Conservation (phyloP, 495 filamentous ascomycete genomes). For the Podospora pseudocomata region DNA sequence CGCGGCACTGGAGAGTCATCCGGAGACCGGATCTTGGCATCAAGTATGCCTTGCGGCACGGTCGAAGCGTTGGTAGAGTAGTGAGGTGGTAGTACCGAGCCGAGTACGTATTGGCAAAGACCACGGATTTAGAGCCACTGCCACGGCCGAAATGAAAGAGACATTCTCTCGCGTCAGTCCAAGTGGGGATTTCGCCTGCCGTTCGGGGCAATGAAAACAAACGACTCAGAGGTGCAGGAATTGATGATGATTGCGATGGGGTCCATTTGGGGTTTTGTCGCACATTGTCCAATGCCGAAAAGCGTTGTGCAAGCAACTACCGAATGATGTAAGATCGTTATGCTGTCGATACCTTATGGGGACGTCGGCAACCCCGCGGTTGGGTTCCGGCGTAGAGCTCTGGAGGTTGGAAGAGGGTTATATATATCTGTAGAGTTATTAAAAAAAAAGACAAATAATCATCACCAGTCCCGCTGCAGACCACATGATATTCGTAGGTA, state of each 20-base stretch:
- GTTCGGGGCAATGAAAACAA: neutral
- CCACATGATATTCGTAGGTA: too few species aligned
- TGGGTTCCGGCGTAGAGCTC: neutral
- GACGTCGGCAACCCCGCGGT: conserved; percentile 1
- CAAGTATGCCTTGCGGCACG: neutral
- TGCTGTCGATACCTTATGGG: neutral
- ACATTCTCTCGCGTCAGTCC: neutral
- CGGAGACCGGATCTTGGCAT: neutral
- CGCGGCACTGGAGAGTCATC: neutral
- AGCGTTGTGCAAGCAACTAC: neutral
- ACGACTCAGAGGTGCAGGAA: neutral
- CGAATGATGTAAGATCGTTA: conserved; percentile 3
- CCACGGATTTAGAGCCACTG: neutral
- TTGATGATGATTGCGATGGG: neutral
- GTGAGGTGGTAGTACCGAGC: neutral
- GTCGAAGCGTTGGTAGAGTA: neutral
- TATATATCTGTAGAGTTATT: neutral
- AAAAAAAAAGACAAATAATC: too few species aligned
- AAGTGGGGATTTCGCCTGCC: neutral
- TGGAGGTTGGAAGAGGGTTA: neutral
- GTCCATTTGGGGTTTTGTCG: neutral
- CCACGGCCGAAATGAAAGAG: neutral
- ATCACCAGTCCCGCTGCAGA: too few species aligned
- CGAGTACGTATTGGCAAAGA: neutral
- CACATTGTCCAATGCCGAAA: neutral